Evolutionary conservation across 768 basidiomycete genomes (phyloP).

Genomic region (Amylocystis lapponica): DNA sequence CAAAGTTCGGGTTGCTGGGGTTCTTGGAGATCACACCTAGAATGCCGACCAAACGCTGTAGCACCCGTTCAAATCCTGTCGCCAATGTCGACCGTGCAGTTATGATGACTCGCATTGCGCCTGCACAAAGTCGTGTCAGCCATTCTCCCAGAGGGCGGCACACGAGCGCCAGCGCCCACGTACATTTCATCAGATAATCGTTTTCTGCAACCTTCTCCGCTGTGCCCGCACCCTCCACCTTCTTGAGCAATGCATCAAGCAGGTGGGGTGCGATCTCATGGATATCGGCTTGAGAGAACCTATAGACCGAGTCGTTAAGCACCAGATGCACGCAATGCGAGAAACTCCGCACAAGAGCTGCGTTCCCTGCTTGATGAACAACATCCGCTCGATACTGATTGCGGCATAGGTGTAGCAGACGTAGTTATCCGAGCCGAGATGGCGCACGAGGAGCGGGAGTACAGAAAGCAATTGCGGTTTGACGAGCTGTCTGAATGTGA

Average conservation of each 20-base stretch:
- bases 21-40: conserved; percentile 89
- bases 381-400: conserved; percentile 93
- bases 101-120: conserved; percentile 88
- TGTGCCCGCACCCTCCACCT: conserved; percentile 72
- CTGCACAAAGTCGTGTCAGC: conserved; percentile 39
- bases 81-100: conserved; percentile 78
- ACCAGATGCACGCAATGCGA: conserved; percentile 1
- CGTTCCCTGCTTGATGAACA: conserved; percentile 81
- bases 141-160: too few relatives aligned
- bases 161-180: conserved; percentile 18
- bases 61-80: conserved; percentile 56
- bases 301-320: conserved; percentile 30
- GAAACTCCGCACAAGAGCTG: conserved; percentile 60
- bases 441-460: conserved; percentile 77
- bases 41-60: conserved; percentile 75
- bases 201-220: conserved; percentile 96
- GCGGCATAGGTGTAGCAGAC: conserved; percentile 96
- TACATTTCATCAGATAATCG: conserved; percentile 97
- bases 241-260: conserved; percentile 64
- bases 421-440: conserved; percentile 79
- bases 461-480: conserved; percentile 92
- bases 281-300: conserved; percentile 85
- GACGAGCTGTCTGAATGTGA: conserved; percentile 52
- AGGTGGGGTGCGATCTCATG: conserved; percentile 75
- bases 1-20: conserved; percentile 95